These are phyloP conservation scores for Asterella californica DNA, from an alignment of 225 moss, liverwort and hornwort species.

Conservation along the genomic window DNA sequence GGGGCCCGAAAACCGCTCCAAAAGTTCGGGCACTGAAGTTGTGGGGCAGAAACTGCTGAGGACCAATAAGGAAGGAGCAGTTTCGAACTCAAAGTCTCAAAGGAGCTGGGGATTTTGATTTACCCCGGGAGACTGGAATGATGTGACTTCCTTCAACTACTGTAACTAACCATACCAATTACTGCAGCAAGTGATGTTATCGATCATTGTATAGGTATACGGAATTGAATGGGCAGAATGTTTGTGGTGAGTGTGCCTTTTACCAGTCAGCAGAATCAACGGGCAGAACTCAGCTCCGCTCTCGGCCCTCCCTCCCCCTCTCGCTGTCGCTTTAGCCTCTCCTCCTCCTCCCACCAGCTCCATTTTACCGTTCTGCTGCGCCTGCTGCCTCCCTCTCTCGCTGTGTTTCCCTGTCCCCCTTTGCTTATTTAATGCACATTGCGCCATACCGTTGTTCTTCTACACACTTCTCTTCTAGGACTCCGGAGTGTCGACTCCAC, in stretches of 20 bases:
- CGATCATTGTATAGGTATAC: not conserved
- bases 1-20: not conserved
- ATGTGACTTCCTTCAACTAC: constrained; percentile 1
- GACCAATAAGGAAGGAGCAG: not conserved
- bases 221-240: constrained; percentile 2
- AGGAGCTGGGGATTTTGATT: not conserved
- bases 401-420: not conserved
- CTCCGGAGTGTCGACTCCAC: not conserved
- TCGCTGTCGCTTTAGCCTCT: not conserved
- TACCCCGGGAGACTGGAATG: not conserved
- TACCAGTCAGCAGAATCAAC: constrained; percentile 2
- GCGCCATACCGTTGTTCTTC: constrained; percentile 12
- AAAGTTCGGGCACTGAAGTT: not conserved
- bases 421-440: not conserved
- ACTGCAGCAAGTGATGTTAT: not conserved
- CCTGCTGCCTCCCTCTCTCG: not conserved
- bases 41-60: not conserved
- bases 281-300: constrained; percentile 3
- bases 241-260: too few species aligned
- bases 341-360: not conserved
- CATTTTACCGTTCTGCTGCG: constrained; percentile 16
- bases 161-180: not conserved
- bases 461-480: constrained; percentile 5
- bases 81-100: too few species aligned
- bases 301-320: too few species aligned